Evolutionary conservation across 2,329 filamentous ascomycete genomes (phyloP), one percentile per base, ranked within the genome.

Genomic region (Piedraia hortae): DNA sequence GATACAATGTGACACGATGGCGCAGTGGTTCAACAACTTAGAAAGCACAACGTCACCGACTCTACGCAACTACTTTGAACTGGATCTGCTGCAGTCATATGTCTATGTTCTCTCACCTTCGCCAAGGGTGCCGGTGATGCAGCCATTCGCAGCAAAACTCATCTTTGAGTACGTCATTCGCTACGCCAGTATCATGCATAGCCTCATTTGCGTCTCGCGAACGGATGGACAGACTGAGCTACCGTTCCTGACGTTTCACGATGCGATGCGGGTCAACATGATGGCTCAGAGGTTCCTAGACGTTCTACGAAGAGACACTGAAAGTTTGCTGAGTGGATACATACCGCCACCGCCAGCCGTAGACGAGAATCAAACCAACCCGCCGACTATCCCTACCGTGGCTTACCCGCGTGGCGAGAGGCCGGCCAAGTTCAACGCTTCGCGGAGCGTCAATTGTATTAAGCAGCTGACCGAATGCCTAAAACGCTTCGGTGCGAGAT

Each of bases 51-150:
- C 73, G 0, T 58, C 70, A 0, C 49, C 57, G 0, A 57, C 61
- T 12, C 67, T 80, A 30, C 60, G 66, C 17, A 60, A 71, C 21
- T 62, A 80, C 31, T 88, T 91, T 37, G 71, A 85, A 30, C 61
- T 90, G 9, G 85, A 97, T 40, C 48, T 88, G 18, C 60, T 82
- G 20, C 93, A 90, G 48, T 88, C 75, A 38, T 85, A 77, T 34
- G 70, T 90, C 12, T 77, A 91, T 42, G 73, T 82, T 26, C 58
- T 91, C 5, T 77, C 77, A 1, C 75, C 78, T 1, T 80, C 71
- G 16, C 62, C 66, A 2, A 58, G 70, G 20, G 64, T 72, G 3
- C 72, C 74, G 0, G 53, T 60, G 11, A 64, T 80, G 21, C 68
- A 64, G 3, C 61, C 75, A 20, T 77, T 82, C 39, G 71, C 68